A percentile compares a stretch with the other conserved stretches of the same genome.
These are phyloP conservation scores for Penicillium vulpinum DNA, from an alignment of 2,329 filamentous ascomycete genomes.

Conservation along the genomic window DNA sequence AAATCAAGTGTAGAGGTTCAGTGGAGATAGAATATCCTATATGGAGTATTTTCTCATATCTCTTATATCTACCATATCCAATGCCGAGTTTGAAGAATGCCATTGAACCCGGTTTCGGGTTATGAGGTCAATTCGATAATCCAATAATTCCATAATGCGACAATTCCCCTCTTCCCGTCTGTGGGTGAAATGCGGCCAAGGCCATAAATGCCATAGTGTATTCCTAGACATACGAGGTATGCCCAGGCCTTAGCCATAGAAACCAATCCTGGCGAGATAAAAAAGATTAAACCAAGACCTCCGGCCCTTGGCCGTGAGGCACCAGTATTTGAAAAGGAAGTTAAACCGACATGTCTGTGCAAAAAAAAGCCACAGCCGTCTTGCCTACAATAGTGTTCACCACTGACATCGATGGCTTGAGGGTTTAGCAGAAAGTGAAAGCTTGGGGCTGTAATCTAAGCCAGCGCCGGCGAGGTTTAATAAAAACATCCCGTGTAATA, in stretches of 20 bases:
- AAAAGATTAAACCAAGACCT: neutral
- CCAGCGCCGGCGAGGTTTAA: constrained; percentile 2
- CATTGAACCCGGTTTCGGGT: neutral
- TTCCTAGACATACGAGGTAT: neutral
- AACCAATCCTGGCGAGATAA: neutral
- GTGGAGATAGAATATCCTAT: no score
- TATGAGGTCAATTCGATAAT: neutral
- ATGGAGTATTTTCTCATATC: no score
- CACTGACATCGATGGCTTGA: constrained; percentile 21
- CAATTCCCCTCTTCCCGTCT: neutral
- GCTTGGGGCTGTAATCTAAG: neutral
- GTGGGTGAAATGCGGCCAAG: neutral
- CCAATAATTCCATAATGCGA: no score
- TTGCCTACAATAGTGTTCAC: neutral
- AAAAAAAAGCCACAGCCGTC: constrained; percentile 5
- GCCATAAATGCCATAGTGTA: neutral
- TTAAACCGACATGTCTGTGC: neutral
- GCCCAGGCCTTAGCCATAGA: constrained; percentile 3
- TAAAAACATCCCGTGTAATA: constrained; percentile 15
- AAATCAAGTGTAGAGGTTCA: neutral
- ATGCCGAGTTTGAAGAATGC: neutral
- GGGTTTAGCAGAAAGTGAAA: neutral
- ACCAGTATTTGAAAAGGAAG: neutral
- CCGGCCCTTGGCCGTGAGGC: neutral
- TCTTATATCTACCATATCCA: no score